Conservation (phyloP, 2,329 filamentous ascomycete species). For the Hypomyces perniciosus region DNA sequence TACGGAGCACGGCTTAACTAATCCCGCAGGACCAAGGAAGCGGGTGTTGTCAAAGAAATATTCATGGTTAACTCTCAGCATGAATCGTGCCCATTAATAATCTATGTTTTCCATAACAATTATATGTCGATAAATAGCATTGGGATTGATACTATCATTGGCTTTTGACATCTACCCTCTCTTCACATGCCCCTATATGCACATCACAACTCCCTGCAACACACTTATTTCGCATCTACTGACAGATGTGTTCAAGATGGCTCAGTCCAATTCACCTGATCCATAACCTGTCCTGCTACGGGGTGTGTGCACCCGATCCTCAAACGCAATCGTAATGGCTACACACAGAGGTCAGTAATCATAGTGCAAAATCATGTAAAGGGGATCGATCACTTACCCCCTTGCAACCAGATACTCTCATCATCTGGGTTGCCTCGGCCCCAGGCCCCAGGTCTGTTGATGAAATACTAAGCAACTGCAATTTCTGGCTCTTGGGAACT, state of each 20-base stretch:
- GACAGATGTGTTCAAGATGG: slow-evolving; percentile 37
- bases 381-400: slow-evolving; percentile 63
- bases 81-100: slow-evolving; percentile 1
- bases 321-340: slow-evolving; percentile 81
- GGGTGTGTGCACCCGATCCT: slow-evolving; percentile 76
- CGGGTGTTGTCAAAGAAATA: background rate
- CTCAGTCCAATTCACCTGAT: slow-evolving; percentile 97
- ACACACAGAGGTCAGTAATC: slow-evolving; percentile 9
- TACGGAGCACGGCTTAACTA: background rate
- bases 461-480: slow-evolving; percentile 87
- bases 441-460: slow-evolving; percentile 69
- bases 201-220: slow-evolving; percentile 1
- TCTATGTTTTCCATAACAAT: background rate
- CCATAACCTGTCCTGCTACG: slow-evolving; percentile 64
- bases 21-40: background rate
- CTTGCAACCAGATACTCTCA: slow-evolving; percentile 79
- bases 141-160: slow-evolving; percentile 1
- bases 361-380: background rate
- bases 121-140: background rate
- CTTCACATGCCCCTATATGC: slow-evolving; percentile 1
- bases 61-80: too few species aligned
- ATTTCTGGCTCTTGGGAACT: slow-evolving; percentile 91
- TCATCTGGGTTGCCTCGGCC: slow-evolving; percentile 79
- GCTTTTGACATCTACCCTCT: slow-evolving; percentile 8
- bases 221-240: background rate